Evolutionary conservation across 1,139 yeast genomes (phyloP).

Genomic region (Sugiyamaella novakii): DNA sequence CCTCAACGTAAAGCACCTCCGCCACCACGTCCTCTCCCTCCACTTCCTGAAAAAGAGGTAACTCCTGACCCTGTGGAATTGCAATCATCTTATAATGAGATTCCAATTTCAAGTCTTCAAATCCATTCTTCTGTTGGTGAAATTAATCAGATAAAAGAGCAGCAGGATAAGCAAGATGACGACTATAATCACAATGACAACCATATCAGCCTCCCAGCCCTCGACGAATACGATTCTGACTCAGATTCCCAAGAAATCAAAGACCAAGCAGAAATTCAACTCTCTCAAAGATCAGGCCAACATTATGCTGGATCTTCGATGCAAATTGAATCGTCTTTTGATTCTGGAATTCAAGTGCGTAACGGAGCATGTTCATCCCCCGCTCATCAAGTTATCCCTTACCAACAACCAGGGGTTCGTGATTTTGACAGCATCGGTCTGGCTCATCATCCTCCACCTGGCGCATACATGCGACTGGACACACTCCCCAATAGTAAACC

Average conservation of each 20-base stretch:
- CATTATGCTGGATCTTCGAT: slow-evolving; percentile 11
- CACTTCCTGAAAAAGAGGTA: not conserved
- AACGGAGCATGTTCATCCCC: slow-evolving; percentile 15
- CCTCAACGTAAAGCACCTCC: slow-evolving; percentile 5
- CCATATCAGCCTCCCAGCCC: not conserved
- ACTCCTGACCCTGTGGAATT: not conserved
- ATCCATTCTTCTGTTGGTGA: slow-evolving; percentile 5
- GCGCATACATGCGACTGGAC: slow-evolving; percentile 54
- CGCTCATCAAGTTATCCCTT: slow-evolving; percentile 9
- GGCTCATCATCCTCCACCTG: slow-evolving; percentile 43
- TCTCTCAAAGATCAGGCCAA: slow-evolving; percentile 23
- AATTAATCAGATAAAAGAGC: not conserved
- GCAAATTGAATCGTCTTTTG: slow-evolving; percentile 16
- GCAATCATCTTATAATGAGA: slow-evolving; percentile 15
- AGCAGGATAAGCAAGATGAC: not conserved
- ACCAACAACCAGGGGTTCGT: slow-evolving; percentile 25
- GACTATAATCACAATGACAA: not conserved
- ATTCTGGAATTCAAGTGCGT: slow-evolving; percentile 5
- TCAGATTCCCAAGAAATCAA: slow-evolving; percentile 26
- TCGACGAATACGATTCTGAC: slow-evolving; percentile 26
- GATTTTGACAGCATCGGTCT: slow-evolving; percentile 33
- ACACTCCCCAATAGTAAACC: slow-evolving; percentile 48
- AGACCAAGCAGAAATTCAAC: slow-evolving; percentile 33
- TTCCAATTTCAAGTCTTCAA: slow-evolving; percentile 15
- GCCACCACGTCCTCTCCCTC: slow-evolving; percentile 2